A percentile compares a stretch with the other conserved stretches of the same genome.
Evolutionary conservation across 371 early-diverging fungal species (phyloP).

Genomic region (Chytridium lagenaria): DNA sequence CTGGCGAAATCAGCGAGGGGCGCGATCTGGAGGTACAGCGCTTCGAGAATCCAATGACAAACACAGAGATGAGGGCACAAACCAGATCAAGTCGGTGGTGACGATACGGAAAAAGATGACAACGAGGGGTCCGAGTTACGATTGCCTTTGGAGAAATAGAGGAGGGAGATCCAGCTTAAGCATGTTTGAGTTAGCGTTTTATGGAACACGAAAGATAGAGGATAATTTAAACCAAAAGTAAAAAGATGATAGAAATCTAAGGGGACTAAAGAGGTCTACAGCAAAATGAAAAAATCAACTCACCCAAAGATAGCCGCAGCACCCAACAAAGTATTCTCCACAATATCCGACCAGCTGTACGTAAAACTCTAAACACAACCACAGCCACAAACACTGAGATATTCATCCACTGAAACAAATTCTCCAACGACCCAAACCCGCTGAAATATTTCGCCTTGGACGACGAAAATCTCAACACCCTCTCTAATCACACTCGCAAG

Average conservation of each 20-base stretch:
- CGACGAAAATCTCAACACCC: not conserved
- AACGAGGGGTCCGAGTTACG: slow-evolving; percentile 23
- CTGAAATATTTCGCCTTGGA: slow-evolving; percentile 1
- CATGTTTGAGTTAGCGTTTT: too few species aligned
- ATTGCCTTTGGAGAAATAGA: slow-evolving; percentile 36
- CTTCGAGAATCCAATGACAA: slow-evolving; percentile 18
- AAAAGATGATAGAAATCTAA: too few species aligned
- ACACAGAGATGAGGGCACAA: slow-evolving; percentile 21
- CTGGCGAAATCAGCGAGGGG: not conserved
- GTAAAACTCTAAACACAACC: slow-evolving; percentile 15
- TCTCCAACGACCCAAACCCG: slow-evolving; percentile 27
- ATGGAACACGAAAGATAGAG: too few species aligned
- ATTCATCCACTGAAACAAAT: slow-evolving; percentile 21
- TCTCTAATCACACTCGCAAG: not conserved
- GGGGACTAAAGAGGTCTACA: too few species aligned
- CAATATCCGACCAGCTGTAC: slow-evolving; percentile 7
- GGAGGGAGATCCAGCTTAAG: slow-evolving; percentile 32
- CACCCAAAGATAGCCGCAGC: slow-evolving; percentile 3
- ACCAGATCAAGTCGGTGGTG: slow-evolving; percentile 24
- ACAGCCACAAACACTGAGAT: slow-evolving; percentile 24
- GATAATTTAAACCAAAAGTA: too few species aligned
- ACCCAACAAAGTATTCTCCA: not conserved
- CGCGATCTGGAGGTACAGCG: slow-evolving; percentile 15
- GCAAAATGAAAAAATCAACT: not conserved
- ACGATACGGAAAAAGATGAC: slow-evolving; percentile 29